Base-by-base conservation (phyloP, 768 basidiomycete genomes). In the Mycena vulgaris region DNA sequence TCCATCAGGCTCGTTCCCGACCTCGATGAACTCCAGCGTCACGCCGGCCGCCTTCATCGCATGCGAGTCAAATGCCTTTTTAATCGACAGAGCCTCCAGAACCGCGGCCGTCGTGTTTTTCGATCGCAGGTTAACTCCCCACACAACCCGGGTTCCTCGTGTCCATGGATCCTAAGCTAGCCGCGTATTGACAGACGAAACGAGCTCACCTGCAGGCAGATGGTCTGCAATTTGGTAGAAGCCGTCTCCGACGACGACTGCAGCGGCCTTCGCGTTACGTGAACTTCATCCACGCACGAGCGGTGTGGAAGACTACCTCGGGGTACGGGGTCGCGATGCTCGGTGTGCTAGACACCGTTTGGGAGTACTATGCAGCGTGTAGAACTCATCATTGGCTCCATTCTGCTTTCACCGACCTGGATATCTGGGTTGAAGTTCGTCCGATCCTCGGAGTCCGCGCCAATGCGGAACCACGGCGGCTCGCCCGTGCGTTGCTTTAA, bases 101-200 rank as follows among this genome's bases (percentile, higher is more conserved):
- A 78, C 76, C 4, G 73, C 79, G 30, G 80, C 77, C 57, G 81
- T 81, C 30, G 79, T 37, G 56, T 82, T 84, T 58, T 71, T 55
- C 56, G 72, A 63, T 27, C 85, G 82, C n/a, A 87, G 72, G 71
- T 87, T 87, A 61, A 87, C 78, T 16, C 85, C 87, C 84, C 84
- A 88, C 21, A 79, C 83, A 68, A 88, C 83, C 47, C 79, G 79
- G 3, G 86, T 85, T 23, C 83, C 84, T 82, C 40, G 21, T 23
- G 21, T 25, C 7, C 37, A 16, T 27, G 0, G 40, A 16, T 56
- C 3, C 13, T 28, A 30, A 45, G 3, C 10, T 8, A 19, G 17
- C 28, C 9, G 49, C 27, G 49, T 48, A 21, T 27, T n/a, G 10
- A 21, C 31, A 19, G 9, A 51, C 21, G 17, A 42, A 47, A 7